These are phyloP conservation scores for Forsythia suspensa DNA, from an alignment of 257 asterid genomes.

Conservation along the genomic window DNA sequence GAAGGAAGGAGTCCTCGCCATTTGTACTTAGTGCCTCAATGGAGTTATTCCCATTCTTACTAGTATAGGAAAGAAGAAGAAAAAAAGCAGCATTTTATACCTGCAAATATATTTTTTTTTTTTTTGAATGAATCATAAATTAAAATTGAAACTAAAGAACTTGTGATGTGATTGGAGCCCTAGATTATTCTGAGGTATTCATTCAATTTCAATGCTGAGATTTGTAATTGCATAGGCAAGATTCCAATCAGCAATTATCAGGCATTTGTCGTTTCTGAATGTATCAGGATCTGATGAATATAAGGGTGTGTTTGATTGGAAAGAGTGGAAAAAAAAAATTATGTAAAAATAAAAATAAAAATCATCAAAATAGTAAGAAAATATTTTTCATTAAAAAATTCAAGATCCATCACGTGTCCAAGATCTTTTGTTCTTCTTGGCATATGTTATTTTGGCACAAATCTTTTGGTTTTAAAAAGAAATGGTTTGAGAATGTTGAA, in stretches of 20 bases:
- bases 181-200: neutral
- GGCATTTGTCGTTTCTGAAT: too few species aligned
- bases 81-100: constrained; percentile 6
- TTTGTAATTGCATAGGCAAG: neutral
- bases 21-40: constrained; percentile 21
- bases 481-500: too few species aligned
- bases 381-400: too few species aligned
- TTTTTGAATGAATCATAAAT: neutral
- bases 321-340: too few species aligned
- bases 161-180: neutral
- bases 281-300: too few species aligned
- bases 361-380: too few species aligned
- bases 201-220: neutral
- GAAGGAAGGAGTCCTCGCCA: constrained; percentile 28
- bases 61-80: neutral
- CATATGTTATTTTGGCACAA: neutral
- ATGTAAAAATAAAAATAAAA: too few species aligned
- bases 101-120: constrained; percentile 15
- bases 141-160: neutral
- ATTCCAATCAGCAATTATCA: neutral
- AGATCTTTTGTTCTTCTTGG: neutral
- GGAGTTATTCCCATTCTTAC: constrained; percentile 26
- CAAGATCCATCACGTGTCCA: neutral
- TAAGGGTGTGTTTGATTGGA: too few species aligned
- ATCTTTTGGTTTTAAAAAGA: too few species aligned